Evolutionary conservation across 805 yeast species (phyloP), one percentile per base, ranked within the genome.

Genomic region (Metschnikowia kunwiensis): DNA sequence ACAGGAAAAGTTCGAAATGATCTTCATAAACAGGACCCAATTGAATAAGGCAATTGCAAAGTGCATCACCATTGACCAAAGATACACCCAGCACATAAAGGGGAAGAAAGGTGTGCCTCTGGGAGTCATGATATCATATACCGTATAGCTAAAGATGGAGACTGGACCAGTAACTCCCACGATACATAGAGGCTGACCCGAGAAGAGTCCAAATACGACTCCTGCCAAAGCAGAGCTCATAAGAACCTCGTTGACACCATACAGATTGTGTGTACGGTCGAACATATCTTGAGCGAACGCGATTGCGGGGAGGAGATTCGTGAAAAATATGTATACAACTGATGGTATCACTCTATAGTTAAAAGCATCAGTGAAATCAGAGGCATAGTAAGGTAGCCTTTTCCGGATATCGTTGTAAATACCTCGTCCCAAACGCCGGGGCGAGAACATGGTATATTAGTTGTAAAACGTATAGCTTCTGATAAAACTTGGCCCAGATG

Each of bases 141-240:
- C 89, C 0, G 97, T 93, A 52, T 87, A 88, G 53, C 86, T 86
- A 71, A 93, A 91, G 42, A 91, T 89, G 2, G 95, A 66, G 11
- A 93, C 82, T 0, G 98, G 98, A 0, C 97, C 98, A 0, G 97
- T 93, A 5, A 91, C 97, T 3, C 98, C 98, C 7, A 93, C 97
- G 17, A 91, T 85, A 51, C 96, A 86, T 18, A 93, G 61, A 0
- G 98, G 98, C 50, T 89, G 96, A 0, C 97, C 97, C 0, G 84
- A 72, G 38, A 89, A 67, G 5, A 85, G 48, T 0, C 97, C 96
- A 65, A 93, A 91, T 1, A 86, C 79, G 5, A 89, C 73, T 0
- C 97, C 97, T 0, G 86, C 97, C 55, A 93, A 60, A 0, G 96
- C 96, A 21, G 89, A 78, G 5, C 93, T 72, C 54, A 93, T 53